Conservation (phyloP, 345 rosid genomes). For the rapeseed (Brassica napus) region DNA sequence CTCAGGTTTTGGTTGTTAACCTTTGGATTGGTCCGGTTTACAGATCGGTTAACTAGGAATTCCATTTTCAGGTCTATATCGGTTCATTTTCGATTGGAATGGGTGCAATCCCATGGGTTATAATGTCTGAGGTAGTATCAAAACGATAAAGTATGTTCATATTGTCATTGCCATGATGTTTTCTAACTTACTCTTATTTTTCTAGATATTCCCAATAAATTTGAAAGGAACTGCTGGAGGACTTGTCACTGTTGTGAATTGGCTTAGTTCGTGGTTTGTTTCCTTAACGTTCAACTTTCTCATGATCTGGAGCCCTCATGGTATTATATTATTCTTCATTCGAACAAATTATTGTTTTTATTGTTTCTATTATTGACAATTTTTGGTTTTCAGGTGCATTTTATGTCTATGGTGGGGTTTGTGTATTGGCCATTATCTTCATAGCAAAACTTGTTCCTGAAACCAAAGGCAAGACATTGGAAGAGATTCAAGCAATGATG, state of each 20-base stretch:
- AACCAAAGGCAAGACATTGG: constrained; percentile 54
- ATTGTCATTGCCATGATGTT: background rate
- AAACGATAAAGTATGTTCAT: background rate
- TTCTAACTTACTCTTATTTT: background rate
- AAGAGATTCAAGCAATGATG: constrained; percentile 51
- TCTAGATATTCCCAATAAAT: constrained; percentile 54
- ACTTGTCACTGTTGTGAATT: constrained; percentile 42
- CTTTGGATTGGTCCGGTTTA: background rate
- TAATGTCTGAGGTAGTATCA: constrained; percentile 48
- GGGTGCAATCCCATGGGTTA: constrained; percentile 60
- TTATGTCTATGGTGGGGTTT: constrained; percentile 42
- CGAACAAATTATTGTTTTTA: background rate
- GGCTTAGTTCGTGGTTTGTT: constrained; percentile 47
- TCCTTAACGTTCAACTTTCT: constrained; percentile 50
- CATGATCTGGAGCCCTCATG: constrained; percentile 49
- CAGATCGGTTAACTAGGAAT: background rate
- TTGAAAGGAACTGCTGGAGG: constrained; percentile 56
- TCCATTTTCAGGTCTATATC: constrained; percentile 28
- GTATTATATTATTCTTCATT: background rate
- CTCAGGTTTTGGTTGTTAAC: background rate
- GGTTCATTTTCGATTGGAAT: constrained; percentile 52
- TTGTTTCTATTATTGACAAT: background rate
- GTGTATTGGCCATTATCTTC: constrained; percentile 43
- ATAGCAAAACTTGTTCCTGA: constrained; percentile 50
- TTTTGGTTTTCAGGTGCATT: constrained; percentile 42